Evolutionary conservation across 805 yeast species (phyloP).

Genomic region (Wickerhamiella kurtzmanii): DNA sequence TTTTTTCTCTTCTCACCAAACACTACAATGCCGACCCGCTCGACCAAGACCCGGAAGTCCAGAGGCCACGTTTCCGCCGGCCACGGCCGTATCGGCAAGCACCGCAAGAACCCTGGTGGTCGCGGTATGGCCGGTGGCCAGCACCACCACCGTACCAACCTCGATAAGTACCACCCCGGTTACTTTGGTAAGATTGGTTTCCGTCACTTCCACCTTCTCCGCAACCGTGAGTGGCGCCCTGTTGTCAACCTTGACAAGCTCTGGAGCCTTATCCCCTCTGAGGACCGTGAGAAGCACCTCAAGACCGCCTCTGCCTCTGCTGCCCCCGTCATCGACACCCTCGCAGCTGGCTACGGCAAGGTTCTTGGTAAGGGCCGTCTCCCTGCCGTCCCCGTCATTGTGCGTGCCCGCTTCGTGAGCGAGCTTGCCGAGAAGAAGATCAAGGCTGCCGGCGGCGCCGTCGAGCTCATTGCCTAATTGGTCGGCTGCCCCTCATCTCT

Average conservation of each 20-base stretch:
- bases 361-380: constrained; percentile 98
- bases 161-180: constrained; percentile 99
- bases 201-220: constrained; percentile 98
- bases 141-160: constrained; percentile 99
- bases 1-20: not conserved
- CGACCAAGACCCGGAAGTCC: constrained; percentile 98
- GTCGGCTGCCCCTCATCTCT: not conserved
- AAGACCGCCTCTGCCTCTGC: constrained; percentile 69
- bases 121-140: constrained; percentile 99
- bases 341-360: constrained; percentile 99
- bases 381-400: constrained; percentile 97
- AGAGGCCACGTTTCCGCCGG: constrained; percentile 99
- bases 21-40: constrained; percentile 84
- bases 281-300: constrained; percentile 87
- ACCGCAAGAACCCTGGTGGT: constrained; percentile 99
- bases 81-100: constrained; percentile 99
- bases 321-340: constrained; percentile 98
- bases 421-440: constrained; percentile 99
- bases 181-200: constrained; percentile 99
- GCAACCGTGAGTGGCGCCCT: constrained; percentile 94
- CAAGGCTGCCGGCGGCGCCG: constrained; percentile 99
- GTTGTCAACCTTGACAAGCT: constrained; percentile 94
- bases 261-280: constrained; percentile 92
- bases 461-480: constrained; percentile 91
- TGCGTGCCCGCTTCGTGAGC: constrained; percentile 98